Percentiles rank a stretch among this genome's conserved stretches.
Conservation (phyloP, 2,329 filamentous ascomycete species). For the Westerdykella sp. region DNA sequence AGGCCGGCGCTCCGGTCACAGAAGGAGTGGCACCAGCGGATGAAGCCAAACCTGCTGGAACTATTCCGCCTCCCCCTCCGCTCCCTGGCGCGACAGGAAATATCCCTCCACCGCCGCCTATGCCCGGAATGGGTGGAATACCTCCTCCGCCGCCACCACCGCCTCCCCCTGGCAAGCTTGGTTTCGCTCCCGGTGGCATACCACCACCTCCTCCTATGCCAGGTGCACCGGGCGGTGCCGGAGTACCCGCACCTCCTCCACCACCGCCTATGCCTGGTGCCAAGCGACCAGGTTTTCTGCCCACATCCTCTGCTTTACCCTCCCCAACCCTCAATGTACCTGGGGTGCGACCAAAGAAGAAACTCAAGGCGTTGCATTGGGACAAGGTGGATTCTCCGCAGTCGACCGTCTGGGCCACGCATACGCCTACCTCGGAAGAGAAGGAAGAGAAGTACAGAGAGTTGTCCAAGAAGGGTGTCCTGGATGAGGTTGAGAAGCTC, state of each 20-base stretch:
- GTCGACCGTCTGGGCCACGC: slow-evolving; percentile 86
- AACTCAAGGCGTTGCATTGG: slow-evolving; percentile 98
- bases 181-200: slow-evolving; percentile 33
- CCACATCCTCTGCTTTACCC: slow-evolving; percentile 52
- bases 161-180: slow-evolving; percentile 43
- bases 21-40: slow-evolving; percentile 56
- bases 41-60: slow-evolving; percentile 27
- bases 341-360: slow-evolving; percentile 91
- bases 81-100: slow-evolving; percentile 37
- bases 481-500: slow-evolving; percentile 95
- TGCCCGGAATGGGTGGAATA: slow-evolving; percentile 41
- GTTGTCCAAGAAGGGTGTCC: slow-evolving; percentile 85
- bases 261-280: slow-evolving; percentile 56
- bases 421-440: slow-evolving; percentile 76
- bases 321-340: slow-evolving; percentile 62
- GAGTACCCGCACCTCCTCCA: slow-evolving; percentile 44
- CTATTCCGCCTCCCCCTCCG: slow-evolving; percentile 45
- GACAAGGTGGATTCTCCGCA: slow-evolving; percentile 93
- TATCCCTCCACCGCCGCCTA: slow-evolving; percentile 41
- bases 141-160: slow-evolving; percentile 46
- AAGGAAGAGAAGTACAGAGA: slow-evolving; percentile 96
- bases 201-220: slow-evolving; percentile 48
- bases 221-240: slow-evolving; percentile 34
- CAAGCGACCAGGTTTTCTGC: slow-evolving; percentile 65
- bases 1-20: slow-evolving; percentile 64